phyloP scores from a whole-genome alignment of 257 asterid genomes.

The Echites panduratus region DNA sequence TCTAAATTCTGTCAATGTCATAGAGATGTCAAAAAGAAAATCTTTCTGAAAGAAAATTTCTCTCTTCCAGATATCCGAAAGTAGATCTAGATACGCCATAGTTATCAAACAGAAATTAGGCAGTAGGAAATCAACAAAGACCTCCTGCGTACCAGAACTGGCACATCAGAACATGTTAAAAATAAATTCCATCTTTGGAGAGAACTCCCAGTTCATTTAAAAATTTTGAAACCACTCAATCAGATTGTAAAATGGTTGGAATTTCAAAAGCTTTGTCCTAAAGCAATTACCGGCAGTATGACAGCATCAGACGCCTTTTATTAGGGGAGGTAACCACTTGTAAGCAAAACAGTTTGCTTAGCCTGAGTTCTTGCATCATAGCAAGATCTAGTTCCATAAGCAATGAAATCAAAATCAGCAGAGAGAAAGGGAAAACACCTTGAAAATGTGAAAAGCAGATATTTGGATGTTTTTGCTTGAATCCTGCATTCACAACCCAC shows the following conservation, averaged over 20 bases:
- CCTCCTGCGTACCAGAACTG: neutral
- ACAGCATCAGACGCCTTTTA: neutral
- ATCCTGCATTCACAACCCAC: conserved; percentile 46
- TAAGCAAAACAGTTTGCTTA: neutral
- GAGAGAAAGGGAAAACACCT: conserved; percentile 45
- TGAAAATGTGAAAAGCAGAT: conserved; percentile 94
- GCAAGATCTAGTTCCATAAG: neutral
- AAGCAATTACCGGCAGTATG: neutral
- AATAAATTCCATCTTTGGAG: neutral
- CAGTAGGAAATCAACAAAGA: neutral
- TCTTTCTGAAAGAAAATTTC: neutral
- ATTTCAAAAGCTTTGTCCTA: neutral
- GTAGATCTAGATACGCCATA: neutral
- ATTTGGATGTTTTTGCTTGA: conserved; percentile 92
- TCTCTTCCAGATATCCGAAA: neutral
- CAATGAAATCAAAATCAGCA: conserved; percentile 7
- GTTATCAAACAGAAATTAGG: neutral
- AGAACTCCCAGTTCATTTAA: no score
- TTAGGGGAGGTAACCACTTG: neutral
- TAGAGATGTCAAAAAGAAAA: neutral
- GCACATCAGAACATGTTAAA: neutral
- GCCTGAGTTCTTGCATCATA: neutral
- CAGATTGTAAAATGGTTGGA: neutral
- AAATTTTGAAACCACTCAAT: neutral
- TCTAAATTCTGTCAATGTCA: neutral